A percentile compares a stretch with the other conserved stretches of the same genome.
These are phyloP conservation scores for Coprinopsis sp. DNA, from an alignment of 768 basidiomycete species.

Conservation along the genomic window DNA sequence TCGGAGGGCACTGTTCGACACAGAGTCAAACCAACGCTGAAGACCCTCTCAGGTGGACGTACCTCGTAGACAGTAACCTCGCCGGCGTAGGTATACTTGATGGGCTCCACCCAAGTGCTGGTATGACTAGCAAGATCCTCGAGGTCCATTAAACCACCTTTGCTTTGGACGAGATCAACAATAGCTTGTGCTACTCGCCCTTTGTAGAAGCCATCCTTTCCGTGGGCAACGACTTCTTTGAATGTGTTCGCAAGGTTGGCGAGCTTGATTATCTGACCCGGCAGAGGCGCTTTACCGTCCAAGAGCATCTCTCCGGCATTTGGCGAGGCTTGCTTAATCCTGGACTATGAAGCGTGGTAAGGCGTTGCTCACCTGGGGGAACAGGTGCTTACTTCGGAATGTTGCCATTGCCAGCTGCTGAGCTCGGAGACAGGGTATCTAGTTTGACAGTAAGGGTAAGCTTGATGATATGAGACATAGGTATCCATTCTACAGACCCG, in stretches of 20 bases:
- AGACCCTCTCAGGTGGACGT: constrained; percentile 10
- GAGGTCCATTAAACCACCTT: constrained; percentile 91
- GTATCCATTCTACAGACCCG: constrained; percentile 47
- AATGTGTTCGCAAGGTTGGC: constrained; percentile 84
- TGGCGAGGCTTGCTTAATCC: constrained; percentile 80
- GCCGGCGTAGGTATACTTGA: constrained; percentile 81
- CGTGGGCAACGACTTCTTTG: constrained; percentile 69
- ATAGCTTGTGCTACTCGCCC: constrained; percentile 88
- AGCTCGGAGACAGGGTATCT: constrained; percentile 89
- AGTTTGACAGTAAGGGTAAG: constrained; percentile 1
- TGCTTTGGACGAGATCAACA: constrained; percentile 76
- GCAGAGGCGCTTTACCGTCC: constrained; percentile 75
- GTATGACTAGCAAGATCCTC: constrained; percentile 87
- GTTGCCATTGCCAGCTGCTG: constrained; percentile 56
- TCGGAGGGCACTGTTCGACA: constrained; percentile 77
- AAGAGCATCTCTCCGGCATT: constrained; percentile 85
- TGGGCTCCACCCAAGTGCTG: constrained; percentile 80
- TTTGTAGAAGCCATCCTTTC: constrained; percentile 92
- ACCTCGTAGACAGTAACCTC: constrained; percentile 93
- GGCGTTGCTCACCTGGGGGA: background rate
- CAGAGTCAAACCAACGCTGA: background rate
- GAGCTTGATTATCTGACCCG: constrained; percentile 80
- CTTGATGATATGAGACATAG: background rate
- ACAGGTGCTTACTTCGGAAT: constrained; percentile 47
- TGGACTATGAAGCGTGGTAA: constrained; percentile 31